These are phyloP conservation scores for Exidia glandulosa DNA, from an alignment of 768 basidiomycete species.

Conservation along the genomic window DNA sequence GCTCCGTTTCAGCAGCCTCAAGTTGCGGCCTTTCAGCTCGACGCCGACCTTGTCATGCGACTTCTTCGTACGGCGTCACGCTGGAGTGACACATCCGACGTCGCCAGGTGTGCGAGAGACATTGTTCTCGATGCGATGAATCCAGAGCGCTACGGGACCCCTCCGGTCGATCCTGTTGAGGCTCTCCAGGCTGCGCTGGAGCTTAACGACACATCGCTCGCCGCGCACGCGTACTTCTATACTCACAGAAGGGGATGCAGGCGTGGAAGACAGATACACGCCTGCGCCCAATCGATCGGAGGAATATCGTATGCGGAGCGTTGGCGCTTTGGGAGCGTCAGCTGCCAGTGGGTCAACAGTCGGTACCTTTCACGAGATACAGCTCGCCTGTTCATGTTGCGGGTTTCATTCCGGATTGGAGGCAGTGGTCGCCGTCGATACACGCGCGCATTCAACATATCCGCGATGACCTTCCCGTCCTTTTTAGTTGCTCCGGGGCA, in stretches of 20 bases:
- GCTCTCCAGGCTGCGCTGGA: neutral
- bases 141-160: neutral
- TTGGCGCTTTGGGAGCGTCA: neutral
- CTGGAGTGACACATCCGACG: neutral
- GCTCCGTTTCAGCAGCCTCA: too few relatives aligned
- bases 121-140: neutral
- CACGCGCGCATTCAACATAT: too few relatives aligned
- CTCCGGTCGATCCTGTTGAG: neutral
- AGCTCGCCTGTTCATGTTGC: too few relatives aligned
- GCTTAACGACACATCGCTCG: neutral
- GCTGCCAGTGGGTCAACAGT: too few relatives aligned
- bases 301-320: neutral
- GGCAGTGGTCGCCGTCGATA: too few relatives aligned
- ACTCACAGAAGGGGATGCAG: neutral
- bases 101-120: neutral
- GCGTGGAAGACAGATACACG: neutral
- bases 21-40: neutral
- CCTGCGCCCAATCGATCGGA: neutral
- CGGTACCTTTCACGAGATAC: too few relatives aligned
- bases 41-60: neutral
- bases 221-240: neutral
- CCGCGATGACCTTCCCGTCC: too few relatives aligned
- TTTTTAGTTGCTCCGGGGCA: too few relatives aligned
- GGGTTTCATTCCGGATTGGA: too few relatives aligned
- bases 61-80: neutral